Evolutionary conservation across 805 yeast genomes (phyloP).

Genomic region (Yarrowia sp.): DNA sequence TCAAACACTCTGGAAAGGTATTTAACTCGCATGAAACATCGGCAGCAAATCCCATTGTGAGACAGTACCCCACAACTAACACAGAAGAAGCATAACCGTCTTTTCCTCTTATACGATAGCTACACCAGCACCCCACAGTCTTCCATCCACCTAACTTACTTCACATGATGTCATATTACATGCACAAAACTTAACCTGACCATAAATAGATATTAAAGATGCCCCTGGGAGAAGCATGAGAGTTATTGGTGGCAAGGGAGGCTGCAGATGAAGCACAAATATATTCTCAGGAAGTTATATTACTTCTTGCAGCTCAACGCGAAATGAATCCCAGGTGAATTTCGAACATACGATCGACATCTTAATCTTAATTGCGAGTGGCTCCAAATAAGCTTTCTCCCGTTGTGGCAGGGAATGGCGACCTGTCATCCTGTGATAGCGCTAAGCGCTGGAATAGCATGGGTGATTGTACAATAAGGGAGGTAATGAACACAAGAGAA

Average conservation of each 20-base stretch:
- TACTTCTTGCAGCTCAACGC: too few species aligned
- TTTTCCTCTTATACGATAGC: neutral
- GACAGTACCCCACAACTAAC: neutral
- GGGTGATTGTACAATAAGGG: too few species aligned
- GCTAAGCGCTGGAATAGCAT: conserved; percentile 10
- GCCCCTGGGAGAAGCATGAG: too few species aligned
- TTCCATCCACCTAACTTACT: neutral
- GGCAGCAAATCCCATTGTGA: neutral
- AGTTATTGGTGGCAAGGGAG: too few species aligned
- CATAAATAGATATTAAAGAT: too few species aligned
- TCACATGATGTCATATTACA: neutral
- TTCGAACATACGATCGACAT: too few species aligned
- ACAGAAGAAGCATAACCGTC: neutral
- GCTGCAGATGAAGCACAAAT: too few species aligned
- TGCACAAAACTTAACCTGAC: neutral
- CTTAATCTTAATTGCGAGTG: neutral
- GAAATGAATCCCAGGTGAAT: too few species aligned
- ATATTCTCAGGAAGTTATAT: too few species aligned
- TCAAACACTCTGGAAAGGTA: too few species aligned
- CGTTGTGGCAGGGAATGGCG: conserved; percentile 27
- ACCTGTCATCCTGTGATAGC: conserved; percentile 2
- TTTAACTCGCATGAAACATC: too few species aligned
- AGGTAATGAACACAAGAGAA: neutral
- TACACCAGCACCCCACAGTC: conserved; percentile 2
- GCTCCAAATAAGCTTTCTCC: conserved; percentile 14